phyloP scores from a whole-genome alignment of 225 moss, liverwort and hornwort genomes.

The Anthoceros angustus region DNA sequence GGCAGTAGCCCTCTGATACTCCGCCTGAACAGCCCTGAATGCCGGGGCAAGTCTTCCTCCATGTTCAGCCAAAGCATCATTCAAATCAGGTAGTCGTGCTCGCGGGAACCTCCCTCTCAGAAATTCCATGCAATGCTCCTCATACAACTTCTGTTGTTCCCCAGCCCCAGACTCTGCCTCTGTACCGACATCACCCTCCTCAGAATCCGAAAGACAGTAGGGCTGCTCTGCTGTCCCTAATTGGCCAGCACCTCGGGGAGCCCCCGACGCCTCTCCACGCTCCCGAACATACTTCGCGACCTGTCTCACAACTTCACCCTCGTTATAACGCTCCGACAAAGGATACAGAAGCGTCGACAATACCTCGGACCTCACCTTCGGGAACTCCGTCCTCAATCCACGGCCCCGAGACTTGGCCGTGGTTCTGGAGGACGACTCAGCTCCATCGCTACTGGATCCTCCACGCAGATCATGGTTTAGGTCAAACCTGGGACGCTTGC shows the following conservation, averaged over 20 bases:
- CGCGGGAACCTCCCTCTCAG: constrained; percentile 23
- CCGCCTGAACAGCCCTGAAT: constrained; percentile 14
- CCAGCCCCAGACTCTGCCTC: constrained; percentile 19
- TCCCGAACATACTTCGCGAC: constrained; percentile 13
- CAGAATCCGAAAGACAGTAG: constrained; percentile 12
- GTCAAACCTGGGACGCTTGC: no score
- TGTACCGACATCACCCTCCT: constrained; percentile 7
- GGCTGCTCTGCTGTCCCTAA: constrained; percentile 12
- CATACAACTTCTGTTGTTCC: constrained; percentile 10
- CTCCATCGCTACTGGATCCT: no score
- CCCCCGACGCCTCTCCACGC: constrained; percentile 12
- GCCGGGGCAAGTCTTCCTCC: constrained; percentile 16
- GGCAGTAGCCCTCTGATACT: constrained; percentile 19
- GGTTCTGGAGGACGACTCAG: no score
- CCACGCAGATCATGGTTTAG: no score
- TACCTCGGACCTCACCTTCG: constrained; percentile 13
- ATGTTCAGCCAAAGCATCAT: constrained; percentile 15
- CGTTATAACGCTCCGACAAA: constrained; percentile 24
- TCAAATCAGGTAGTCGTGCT: constrained; percentile 20
- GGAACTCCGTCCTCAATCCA: constrained; percentile 7
- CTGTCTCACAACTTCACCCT: constrained; percentile 17
- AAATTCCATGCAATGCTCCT: constrained; percentile 13
- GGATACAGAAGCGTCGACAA: constrained; percentile 15
- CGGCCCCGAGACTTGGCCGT: no score
- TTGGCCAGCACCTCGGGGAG: constrained; percentile 1